Base-by-base conservation (phyloP, 495 filamentous ascomycete species). In the Podospora conica region DNA sequence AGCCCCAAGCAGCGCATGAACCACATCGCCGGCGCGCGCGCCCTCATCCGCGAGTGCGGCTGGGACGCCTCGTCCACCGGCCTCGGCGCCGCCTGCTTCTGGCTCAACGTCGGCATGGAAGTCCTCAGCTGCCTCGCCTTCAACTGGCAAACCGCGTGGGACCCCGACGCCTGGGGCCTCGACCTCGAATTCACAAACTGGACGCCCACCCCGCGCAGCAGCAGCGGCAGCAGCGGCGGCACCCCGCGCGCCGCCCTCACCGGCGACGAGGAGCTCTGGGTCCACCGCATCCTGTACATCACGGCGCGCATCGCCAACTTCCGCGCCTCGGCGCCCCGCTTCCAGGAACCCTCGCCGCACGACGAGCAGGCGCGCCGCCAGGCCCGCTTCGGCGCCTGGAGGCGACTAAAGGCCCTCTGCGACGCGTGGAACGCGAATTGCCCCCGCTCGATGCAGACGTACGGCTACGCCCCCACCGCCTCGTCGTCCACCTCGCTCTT, bases 21-120 rank as follows among this genome's bases (percentile, higher is more conserved):
- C 68, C 93, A 97, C 73, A 93, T 96, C 68, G 88, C 91, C 9
- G 91, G 91, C 3, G 90, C 93, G 18, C 84, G 92, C 58, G 92
- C 93, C 4, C 81, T 98, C 59, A 92, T 98, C 72, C 91, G 91
- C 68, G 92, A 97, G 73, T 96, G 93, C 72, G 85, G 86, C 15
- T 98, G 95, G 95, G 90, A 88, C 69, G 91, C 93, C 1, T 86
- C 83, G 60, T 90, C 90, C 25, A 82, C 82, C 3, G 92, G 93
- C 4, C 84, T 97, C 55, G 93, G 92, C 9, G 87, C 88, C 1
- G 91, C 94, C 11, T 97, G 93, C 75, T 98, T 98, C 77, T 97
- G 94, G 93, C 77, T 97, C 20, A 97, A 96, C 70, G 86, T 96
- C 15, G 87, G 89, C 18, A 90, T 96, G 86, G 95, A 98, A 73